Base-by-base conservation (phyloP, 1,139 yeast genomes). In the Saccharomyces pastorianus region DNA sequence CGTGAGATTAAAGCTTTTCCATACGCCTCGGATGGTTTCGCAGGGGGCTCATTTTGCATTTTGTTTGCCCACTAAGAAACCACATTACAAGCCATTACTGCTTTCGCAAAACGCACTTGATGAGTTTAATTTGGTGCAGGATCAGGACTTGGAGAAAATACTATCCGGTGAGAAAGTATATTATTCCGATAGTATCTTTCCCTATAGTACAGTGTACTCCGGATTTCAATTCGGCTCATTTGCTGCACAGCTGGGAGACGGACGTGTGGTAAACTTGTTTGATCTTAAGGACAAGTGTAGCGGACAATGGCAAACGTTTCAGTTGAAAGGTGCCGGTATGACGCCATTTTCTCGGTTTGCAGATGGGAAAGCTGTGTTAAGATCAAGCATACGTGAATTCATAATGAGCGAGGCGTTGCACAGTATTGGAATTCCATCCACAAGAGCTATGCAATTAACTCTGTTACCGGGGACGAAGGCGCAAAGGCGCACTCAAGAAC, bases 181-280 rank as follows among this genome's bases (percentile, higher is more conserved):
- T 34, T 70, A 71, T 11, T 71, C 74, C 38, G 54, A 71, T 0
- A 73, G 72, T n/a, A 79, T 87, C 0, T 81, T 82, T 62, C 98
- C 98, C 0, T 91, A 87, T 71, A 82, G 96, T 6, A 91, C 86
- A 68, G 88, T 95, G 0, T 93, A 93, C 69, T 96, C 98, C 1
- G 99, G 99, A 1, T 89, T 87, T 78, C 99, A 93, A 67, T 93
- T 93, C 74, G 98, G 99, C 2, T 83, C 80, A 61, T 93, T 93
- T 82, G 97, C 98, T 0, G 98, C 98, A 1, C 99, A 93, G 69
- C 73, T 93, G 59, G 99, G 99, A 4, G 99, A 93, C 68, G 99
- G 99, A 0, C 75, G 99, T 58, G 97, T 90, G 2, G 78, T 84
- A 7, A 88, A 86, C 64, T 72, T 93, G 50, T 90, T 91, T 71